Evolutionary conservation across 1,139 yeast genomes (phyloP).

Genomic region (Groenewaldozyma auringiensis): DNA sequence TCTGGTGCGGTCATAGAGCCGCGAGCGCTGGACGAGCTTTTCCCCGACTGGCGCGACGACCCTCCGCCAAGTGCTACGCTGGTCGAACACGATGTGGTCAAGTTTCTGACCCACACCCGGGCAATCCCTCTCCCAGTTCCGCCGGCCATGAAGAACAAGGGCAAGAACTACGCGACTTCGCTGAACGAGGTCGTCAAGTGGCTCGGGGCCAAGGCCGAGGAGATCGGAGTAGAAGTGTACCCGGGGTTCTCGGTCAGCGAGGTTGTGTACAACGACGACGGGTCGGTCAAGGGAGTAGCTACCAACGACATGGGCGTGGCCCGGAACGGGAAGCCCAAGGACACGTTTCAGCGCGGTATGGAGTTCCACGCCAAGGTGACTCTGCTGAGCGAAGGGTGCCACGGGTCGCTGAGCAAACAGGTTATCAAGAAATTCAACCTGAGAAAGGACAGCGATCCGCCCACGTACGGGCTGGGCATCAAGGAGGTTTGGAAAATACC

Average conservation of each 20-base stretch:
- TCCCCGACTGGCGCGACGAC: constrained; percentile 55
- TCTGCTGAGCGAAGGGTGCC: constrained; percentile 93
- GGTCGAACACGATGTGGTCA: constrained; percentile 70
- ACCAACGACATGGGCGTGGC: constrained; percentile 87
- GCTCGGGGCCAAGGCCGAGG: constrained; percentile 84
- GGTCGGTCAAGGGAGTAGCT: constrained; percentile 74
- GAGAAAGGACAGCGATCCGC: constrained; percentile 60
- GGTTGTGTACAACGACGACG: constrained; percentile 52
- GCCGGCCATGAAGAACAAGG: constrained; percentile 76
- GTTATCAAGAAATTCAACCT: constrained; percentile 61
- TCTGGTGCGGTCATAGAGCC: constrained; percentile 96
- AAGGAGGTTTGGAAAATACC: constrained; percentile 97
- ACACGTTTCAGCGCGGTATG: constrained; percentile 87
- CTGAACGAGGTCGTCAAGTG: constrained; percentile 74
- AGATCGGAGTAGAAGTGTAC: constrained; percentile 85
- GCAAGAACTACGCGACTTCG: constrained; percentile 71
- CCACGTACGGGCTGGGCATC: constrained; percentile 90
- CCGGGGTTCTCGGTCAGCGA: constrained; percentile 90
- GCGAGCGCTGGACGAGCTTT: constrained; percentile 69
- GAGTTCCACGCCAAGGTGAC: constrained; percentile 87
- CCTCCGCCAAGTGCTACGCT: constrained; percentile 58
- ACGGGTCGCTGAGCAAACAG: constrained; percentile 82
- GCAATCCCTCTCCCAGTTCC: constrained; percentile 83
- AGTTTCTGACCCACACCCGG: constrained; percentile 49
- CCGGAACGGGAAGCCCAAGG: constrained; percentile 66